Evolutionary conservation across 306 rosid species (phyloP).

Genomic region (Dryas octopetala): DNA sequence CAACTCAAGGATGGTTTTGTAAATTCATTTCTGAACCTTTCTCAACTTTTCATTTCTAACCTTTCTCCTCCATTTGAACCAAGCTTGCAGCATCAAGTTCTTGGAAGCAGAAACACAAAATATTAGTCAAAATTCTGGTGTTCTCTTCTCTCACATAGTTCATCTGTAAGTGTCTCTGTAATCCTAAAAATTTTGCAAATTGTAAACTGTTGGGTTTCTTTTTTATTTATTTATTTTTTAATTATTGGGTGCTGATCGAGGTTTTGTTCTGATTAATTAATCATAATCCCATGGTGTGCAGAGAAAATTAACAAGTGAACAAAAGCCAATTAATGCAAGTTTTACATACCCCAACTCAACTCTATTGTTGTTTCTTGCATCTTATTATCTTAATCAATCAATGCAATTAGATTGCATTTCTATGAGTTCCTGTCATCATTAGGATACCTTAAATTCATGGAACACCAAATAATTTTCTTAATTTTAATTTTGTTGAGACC

Average conservation of each 20-base stretch:
- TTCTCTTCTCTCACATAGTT: neutral
- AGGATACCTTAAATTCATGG: neutral
- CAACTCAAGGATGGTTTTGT: too few species aligned
- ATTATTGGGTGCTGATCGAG: too few species aligned
- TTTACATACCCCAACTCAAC: too few species aligned
- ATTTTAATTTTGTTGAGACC: neutral
- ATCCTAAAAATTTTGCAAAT: neutral
- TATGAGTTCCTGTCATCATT: neutral
- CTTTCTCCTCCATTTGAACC: too few species aligned
- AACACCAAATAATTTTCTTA: neutral
- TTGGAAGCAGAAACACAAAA: neutral
- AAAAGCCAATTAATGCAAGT: too few species aligned
- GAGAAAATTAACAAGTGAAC: too few species aligned
- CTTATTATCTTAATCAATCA: neutral
- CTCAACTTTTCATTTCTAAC: too few species aligned
- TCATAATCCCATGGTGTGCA: neutral
- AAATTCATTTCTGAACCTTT: too few species aligned
- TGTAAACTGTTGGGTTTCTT: neutral
- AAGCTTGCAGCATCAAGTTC: neutral
- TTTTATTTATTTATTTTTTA: too few species aligned
- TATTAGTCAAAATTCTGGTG: neutral
- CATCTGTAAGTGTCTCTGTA: neutral
- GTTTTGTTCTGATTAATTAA: too few species aligned
- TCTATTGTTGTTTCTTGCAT: neutral
- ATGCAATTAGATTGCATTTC: neutral